These are phyloP conservation scores for Glycyrrhiza uralensis DNA, from an alignment of 306 rosid species.

Conservation along the genomic window DNA sequence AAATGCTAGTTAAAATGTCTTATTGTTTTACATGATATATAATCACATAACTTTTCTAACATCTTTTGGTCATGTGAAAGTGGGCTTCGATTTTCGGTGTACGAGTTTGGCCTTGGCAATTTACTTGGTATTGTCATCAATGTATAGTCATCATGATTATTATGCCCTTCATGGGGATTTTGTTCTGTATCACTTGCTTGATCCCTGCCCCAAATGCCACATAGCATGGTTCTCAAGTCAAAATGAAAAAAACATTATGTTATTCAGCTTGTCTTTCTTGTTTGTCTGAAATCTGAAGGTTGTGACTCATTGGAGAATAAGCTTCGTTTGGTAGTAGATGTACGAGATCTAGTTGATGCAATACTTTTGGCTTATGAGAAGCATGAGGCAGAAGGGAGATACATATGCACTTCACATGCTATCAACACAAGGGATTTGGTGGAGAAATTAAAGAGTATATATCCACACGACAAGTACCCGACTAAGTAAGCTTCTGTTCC, in stretches of 20 bases:
- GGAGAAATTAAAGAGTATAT: constrained; percentile 51
- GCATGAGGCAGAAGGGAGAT: constrained; percentile 69
- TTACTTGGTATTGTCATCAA: background rate
- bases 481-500: constrained; percentile 44
- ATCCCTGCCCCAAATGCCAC: too few relatives aligned
- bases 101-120: background rate
- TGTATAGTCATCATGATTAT: background rate
- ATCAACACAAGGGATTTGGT: constrained; percentile 37
- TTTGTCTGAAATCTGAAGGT: too few relatives aligned
- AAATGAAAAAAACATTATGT: too few relatives aligned
- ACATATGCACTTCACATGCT: constrained; percentile 45
- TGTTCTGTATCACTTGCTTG: too few relatives aligned
- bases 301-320: too few relatives aligned
- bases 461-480: constrained; percentile 61
- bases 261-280: too few relatives aligned
- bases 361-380: constrained; percentile 63
- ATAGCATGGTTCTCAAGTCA: too few relatives aligned
- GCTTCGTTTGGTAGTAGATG: too few relatives aligned
- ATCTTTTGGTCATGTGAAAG: background rate
- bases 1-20: background rate
- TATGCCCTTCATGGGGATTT: too few relatives aligned
- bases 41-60: background rate
- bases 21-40: background rate
- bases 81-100: too few relatives aligned
- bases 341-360: constrained; percentile 63